Conservation (phyloP, 495 filamentous ascomycete species). For the Evernia prunastri region DNA sequence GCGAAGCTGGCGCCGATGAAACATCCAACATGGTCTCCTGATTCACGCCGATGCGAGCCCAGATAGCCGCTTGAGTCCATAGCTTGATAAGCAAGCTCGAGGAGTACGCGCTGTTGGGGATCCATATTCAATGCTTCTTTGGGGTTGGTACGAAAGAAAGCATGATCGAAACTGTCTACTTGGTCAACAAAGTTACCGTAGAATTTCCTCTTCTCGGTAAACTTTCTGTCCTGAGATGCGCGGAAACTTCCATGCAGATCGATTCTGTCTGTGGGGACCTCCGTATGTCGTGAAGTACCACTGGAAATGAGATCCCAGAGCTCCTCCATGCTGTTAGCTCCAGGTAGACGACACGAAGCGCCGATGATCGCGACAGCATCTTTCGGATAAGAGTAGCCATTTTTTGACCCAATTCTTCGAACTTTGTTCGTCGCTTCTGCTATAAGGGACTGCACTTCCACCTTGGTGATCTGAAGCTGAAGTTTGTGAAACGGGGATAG, state of each 20-base stretch:
- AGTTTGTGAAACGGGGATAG: constrained; percentile 29
- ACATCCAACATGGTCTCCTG: constrained; percentile 19
- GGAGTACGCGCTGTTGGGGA: constrained; percentile 45
- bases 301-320: constrained; percentile 28
- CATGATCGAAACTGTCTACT: constrained; percentile 43
- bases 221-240: constrained; percentile 13
- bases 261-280: constrained; percentile 22
- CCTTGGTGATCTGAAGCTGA: constrained; percentile 27
- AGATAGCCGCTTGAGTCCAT: constrained; percentile 43
- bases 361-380: constrained; percentile 26
- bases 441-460: constrained; percentile 16
- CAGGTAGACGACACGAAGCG: constrained; percentile 21
- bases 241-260: constrained; percentile 16
- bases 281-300: constrained; percentile 18
- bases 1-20: constrained; percentile 21
- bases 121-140: constrained; percentile 45
- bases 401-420: constrained; percentile 4
- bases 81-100: constrained; percentile 45
- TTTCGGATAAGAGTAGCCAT: constrained; percentile 11
- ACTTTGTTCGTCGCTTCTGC: not conserved
- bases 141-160: constrained; percentile 45
- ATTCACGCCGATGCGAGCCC: constrained; percentile 13
- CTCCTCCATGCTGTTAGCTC: constrained; percentile 26
- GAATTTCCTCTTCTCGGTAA: constrained; percentile 1
- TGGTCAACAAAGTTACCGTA: constrained; percentile 43